phyloP scores from a whole-genome alignment of 768 basidiomycete genomes.

The Antrodiella citrinella region DNA sequence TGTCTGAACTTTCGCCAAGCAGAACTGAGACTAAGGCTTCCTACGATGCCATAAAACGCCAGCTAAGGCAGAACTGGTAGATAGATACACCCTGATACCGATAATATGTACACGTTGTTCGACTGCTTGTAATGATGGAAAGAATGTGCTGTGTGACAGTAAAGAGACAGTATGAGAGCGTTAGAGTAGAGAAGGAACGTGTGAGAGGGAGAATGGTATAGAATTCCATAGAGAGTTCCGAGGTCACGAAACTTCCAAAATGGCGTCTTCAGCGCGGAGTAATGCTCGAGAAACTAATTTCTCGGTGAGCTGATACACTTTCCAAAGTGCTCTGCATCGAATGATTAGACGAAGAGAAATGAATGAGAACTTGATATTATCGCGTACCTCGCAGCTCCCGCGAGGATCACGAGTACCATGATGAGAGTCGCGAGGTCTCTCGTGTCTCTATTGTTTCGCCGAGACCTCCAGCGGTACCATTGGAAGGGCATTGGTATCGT shows the following conservation, averaged over 20 bases:
- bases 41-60: constrained; percentile 67
- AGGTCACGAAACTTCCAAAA: constrained; percentile 50
- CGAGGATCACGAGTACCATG: constrained; percentile 48
- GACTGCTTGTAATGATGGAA: background rate
- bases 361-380: constrained; percentile 5
- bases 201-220: background rate
- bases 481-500: constrained; percentile 62
- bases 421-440: constrained; percentile 62
- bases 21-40: constrained; percentile 52
- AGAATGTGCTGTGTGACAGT: background rate
- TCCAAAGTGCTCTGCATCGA: constrained; percentile 51
- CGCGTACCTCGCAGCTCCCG: constrained; percentile 56
- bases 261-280: constrained; percentile 69
- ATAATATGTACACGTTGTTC: background rate
- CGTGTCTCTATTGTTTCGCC: constrained; percentile 45
- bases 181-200: background rate
- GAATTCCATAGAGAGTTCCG: too few species aligned
- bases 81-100: background rate
- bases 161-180: background rate
- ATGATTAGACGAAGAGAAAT: background rate
- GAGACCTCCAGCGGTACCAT: constrained; percentile 56
- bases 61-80: constrained; percentile 67
- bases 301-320: constrained; percentile 63
- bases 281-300: constrained; percentile 49
- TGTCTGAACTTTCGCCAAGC: constrained; percentile 57